phyloP scores from a whole-genome alignment of 352 stramenopile genomes.

The Thraustotheca clavata region DNA sequence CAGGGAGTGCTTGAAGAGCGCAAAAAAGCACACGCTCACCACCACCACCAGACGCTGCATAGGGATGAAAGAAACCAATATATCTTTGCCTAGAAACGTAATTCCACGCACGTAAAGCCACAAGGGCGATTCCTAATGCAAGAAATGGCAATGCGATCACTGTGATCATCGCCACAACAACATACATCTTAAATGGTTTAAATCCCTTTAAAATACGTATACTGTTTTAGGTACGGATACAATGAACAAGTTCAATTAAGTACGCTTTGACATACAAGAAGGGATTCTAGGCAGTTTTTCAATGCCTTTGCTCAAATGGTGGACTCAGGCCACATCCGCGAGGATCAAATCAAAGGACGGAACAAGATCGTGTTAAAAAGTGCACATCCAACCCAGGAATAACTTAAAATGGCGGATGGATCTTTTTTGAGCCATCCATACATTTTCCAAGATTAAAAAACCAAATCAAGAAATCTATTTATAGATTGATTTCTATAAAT shows the following conservation, averaged over 20 bases:
- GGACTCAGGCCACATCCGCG: too few species aligned
- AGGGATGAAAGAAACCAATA: conserved; percentile 92
- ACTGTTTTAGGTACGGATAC: background rate
- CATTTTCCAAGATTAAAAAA: conserved; percentile 21
- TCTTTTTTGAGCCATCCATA: background rate
- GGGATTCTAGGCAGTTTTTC: too few species aligned
- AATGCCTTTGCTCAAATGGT: too few species aligned
- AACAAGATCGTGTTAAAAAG: background rate
- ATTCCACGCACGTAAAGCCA: background rate
- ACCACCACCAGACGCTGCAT: conserved; percentile 92
- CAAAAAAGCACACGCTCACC: conserved; percentile 98
- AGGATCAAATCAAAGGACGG: background rate
- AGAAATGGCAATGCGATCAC: background rate
- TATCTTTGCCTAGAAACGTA: background rate
- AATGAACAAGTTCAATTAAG: background rate
- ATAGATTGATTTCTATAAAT: background rate
- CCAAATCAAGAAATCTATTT: conserved; percentile 3
- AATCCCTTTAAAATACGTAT: too few species aligned
- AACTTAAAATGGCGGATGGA: background rate
- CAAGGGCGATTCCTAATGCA: background rate
- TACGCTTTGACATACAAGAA: background rate
- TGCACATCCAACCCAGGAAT: background rate
- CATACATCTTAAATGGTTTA: too few species aligned
- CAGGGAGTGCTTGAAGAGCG: conserved; percentile 82
- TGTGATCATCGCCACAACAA: too few species aligned